A percentile compares a stretch with the other conserved stretches of the same genome.
Evolutionary conservation across 2,329 filamentous ascomycete genomes (phyloP).

Genomic region (Aspergillus puulaauensis): DNA sequence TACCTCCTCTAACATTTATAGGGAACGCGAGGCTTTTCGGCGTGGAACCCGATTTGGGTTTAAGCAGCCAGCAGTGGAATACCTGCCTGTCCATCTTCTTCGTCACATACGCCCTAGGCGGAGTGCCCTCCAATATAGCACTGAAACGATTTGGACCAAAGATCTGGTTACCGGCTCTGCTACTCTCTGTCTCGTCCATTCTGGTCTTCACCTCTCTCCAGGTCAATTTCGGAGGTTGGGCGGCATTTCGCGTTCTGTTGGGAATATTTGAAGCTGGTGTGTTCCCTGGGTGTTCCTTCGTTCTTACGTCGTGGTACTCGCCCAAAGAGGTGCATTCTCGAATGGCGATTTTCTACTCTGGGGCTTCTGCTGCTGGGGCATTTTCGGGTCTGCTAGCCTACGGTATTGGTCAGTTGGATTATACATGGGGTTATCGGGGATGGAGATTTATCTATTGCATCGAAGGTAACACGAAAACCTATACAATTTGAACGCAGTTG

Average conservation of each 20-base stretch:
- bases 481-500: no score
- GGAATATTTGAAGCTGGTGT: conserved; percentile 29
- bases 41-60: neutral
- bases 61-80: conserved; percentile 1
- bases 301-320: conserved; percentile 77
- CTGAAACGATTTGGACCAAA: neutral
- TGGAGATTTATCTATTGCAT: conserved; percentile 50
- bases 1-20: neutral
- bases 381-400: conserved; percentile 80
- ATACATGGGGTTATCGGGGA: conserved; percentile 43
- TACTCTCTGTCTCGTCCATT: neutral
- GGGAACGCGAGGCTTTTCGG: conserved; percentile 2
- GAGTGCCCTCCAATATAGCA: neutral
- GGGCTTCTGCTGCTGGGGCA: conserved; percentile 72
- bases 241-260: neutral
- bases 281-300: conserved; percentile 72
- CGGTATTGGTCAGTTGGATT: conserved; percentile 81
- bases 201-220: neutral
- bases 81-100: neutral
- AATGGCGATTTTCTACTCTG: conserved; percentile 72
- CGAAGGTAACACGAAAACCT: conserved; percentile 52
- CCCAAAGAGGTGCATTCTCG: conserved; percentile 72
- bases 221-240: neutral
- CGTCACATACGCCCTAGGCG: neutral
- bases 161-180: neutral